Conservation (phyloP, 2,329 filamentous ascomycete genomes). For the Claviceps fusiformis region DNA sequence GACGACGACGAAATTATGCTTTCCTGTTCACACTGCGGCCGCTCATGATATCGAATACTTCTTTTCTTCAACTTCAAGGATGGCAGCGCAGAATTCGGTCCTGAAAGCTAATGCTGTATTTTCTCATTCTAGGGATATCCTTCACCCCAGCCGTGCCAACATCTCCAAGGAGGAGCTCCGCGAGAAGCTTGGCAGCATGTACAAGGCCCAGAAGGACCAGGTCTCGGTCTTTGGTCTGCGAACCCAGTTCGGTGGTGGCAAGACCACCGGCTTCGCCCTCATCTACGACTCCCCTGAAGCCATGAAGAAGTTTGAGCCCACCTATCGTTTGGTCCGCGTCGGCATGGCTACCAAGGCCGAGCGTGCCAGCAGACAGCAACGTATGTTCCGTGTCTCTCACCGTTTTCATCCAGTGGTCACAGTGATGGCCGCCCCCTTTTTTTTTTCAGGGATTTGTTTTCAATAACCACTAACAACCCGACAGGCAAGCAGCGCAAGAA, state of each 20-base stretch:
- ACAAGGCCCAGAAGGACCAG: constrained; percentile 97
- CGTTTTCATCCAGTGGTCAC: not conserved
- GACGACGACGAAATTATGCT: not conserved
- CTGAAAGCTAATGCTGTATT: constrained; percentile 7
- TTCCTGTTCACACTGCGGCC: not conserved
- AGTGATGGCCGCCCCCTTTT: not conserved
- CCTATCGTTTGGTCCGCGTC: constrained; percentile 91
- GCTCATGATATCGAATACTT: constrained; percentile 4
- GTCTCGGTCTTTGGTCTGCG: constrained; percentile 96
- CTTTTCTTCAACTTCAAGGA: not conserved
- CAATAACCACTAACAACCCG: constrained; percentile 10
- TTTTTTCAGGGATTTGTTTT: not conserved
- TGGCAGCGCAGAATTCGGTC: not conserved
- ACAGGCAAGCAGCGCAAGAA: constrained; percentile 99
- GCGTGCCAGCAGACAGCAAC: constrained; percentile 96
- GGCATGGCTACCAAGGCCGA: constrained; percentile 89
- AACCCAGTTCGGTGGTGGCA: constrained; percentile 98
- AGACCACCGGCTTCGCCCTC: constrained; percentile 97
- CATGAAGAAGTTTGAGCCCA: constrained; percentile 99
- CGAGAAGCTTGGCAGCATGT: constrained; percentile 82
- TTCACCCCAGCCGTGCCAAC: constrained; percentile 96
- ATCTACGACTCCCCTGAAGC: constrained; percentile 97
- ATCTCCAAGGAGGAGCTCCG: constrained; percentile 99
- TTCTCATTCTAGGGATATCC: constrained; percentile 65
- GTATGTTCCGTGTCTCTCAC: constrained; percentile 47